phyloP scores from a whole-genome alignment of 257 asterid species.

The Scutellaria baicalensis region DNA sequence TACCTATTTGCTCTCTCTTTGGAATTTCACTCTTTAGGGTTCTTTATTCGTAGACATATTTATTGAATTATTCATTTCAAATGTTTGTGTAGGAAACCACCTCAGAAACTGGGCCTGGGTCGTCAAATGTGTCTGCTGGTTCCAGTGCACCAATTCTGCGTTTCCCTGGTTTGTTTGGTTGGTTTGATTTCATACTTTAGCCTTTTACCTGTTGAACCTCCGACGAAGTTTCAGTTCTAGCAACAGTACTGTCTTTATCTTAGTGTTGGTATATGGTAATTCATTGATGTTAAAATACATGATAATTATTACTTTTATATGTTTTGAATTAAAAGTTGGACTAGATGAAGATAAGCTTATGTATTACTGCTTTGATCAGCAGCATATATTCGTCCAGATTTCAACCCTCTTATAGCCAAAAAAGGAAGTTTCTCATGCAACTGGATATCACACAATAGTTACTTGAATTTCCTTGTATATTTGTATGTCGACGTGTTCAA shows the following conservation, averaged over 20 bases:
- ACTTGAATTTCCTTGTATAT: neutral
- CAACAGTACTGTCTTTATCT: neutral
- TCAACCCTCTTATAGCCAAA: neutral
- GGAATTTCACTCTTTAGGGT: neutral
- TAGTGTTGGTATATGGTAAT: neutral
- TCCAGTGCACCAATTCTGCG: conserved; percentile 34
- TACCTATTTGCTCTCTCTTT: neutral
- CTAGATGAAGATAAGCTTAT: neutral
- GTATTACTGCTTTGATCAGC: neutral
- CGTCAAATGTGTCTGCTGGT: conserved; percentile 40
- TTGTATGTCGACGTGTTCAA: neutral
- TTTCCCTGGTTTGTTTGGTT: conserved; percentile 53
- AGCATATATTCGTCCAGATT: too few relatives aligned
- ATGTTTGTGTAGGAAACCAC: conserved; percentile 29
- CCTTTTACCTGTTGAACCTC: neutral
- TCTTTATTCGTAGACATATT: neutral
- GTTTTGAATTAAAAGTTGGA: neutral
- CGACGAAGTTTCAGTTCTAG: neutral
- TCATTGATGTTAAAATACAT: neutral
- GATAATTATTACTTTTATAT: neutral
- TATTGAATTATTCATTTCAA: neutral
- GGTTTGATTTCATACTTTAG: neutral
- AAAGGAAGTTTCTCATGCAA: neutral
- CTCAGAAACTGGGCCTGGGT: conserved; percentile 30
- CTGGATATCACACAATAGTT: neutral